A percentile compares a stretch with the other conserved stretches of the same genome.
These are phyloP conservation scores for Candida bentonensis DNA, from an alignment of 805 yeast species.

Conservation along the genomic window DNA sequence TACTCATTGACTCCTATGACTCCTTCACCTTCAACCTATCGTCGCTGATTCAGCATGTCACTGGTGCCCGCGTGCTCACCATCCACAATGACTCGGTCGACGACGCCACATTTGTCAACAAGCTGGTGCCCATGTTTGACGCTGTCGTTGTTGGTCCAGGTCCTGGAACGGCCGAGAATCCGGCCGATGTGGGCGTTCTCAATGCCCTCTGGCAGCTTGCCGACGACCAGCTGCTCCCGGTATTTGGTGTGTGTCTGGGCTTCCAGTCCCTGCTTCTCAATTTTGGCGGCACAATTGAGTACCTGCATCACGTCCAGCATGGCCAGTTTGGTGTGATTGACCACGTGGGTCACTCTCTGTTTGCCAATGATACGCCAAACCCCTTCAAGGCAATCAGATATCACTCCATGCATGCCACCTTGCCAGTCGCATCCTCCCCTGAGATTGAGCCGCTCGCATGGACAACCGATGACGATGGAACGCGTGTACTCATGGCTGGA, in stretches of 20 bases:
- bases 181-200: slow-evolving; percentile 61
- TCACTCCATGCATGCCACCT: slow-evolving; percentile 60
- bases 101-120: slow-evolving; percentile 21
- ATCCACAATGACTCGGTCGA: slow-evolving; percentile 49
- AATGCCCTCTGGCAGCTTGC: slow-evolving; percentile 35
- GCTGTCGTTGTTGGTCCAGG: slow-evolving; percentile 92
- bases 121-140: slow-evolving; percentile 40
- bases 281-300: slow-evolving; percentile 41
- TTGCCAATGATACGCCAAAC: slow-evolving; percentile 24
- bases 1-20: slow-evolving; percentile 85
- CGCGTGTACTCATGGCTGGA: slow-evolving; percentile 62
- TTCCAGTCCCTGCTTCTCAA: slow-evolving; percentile 67
- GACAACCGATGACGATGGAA: slow-evolving; percentile 31
- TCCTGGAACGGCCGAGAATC: slow-evolving; percentile 72
- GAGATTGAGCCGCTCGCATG: slow-evolving; percentile 41
- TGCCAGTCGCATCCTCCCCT: slow-evolving; percentile 3
- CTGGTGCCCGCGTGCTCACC: slow-evolving; percentile 36
- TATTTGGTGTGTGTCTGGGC: slow-evolving; percentile 87
- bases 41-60: slow-evolving; percentile 40
- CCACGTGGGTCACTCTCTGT: slow-evolving; percentile 24
- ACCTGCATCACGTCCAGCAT: slow-evolving; percentile 52
- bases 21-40: slow-evolving; percentile 81
- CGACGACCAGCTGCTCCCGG: slow-evolving; percentile 35
- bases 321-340: slow-evolving; percentile 63
- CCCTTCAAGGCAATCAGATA: slow-evolving; percentile 65